A percentile compares a stretch with the other conserved stretches of the same genome.
Conservation (phyloP, 2,329 filamentous ascomycete species). For the Corynespora cassiicola region DNA sequence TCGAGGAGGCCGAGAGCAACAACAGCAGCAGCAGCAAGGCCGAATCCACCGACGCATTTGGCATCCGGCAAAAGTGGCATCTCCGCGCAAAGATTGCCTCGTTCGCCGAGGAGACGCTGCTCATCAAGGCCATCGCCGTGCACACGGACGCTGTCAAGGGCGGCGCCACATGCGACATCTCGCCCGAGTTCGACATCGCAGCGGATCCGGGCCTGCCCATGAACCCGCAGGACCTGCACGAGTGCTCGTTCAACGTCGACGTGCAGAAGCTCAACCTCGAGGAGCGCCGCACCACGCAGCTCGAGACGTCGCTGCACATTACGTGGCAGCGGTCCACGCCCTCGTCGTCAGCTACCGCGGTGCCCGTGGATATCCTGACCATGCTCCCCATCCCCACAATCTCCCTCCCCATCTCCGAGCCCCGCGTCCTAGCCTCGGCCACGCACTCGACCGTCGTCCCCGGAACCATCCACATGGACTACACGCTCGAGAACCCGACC, state of each 20-base stretch:
- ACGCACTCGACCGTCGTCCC: conserved; percentile 36
- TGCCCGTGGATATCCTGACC: too few relatives aligned
- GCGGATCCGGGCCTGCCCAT: conserved; percentile 52
- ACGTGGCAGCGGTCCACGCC: conserved; percentile 71
- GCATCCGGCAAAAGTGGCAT: conserved; percentile 82
- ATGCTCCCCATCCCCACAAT: conserved; percentile 80
- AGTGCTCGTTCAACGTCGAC: conserved; percentile 75
- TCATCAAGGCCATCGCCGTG: conserved; percentile 70
- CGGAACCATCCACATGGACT: conserved; percentile 53
- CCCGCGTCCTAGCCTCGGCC: conserved; percentile 73
- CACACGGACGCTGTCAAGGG: conserved; percentile 66
- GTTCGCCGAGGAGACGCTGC: conserved; percentile 70
- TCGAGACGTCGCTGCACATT: conserved; percentile 78
- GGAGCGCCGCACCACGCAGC: conserved; percentile 75
- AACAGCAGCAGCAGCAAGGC: conserved; percentile 37
- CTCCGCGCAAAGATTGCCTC: conserved; percentile 75
- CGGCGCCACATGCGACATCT: conserved; percentile 63
- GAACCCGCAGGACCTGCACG: conserved; percentile 71
- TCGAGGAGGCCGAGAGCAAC: conserved; percentile 52
- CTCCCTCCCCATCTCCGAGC: conserved; percentile 81
- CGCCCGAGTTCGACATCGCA: conserved; percentile 38
- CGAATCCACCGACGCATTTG: conserved; percentile 54
- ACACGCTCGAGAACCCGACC: conserved; percentile 91
- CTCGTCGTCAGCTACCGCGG: conserved; percentile 32
- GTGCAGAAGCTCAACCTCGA: conserved; percentile 81